Conservation (phyloP, 2,329 filamentous ascomycete genomes). For the Aspergillus bombycis region DNA sequence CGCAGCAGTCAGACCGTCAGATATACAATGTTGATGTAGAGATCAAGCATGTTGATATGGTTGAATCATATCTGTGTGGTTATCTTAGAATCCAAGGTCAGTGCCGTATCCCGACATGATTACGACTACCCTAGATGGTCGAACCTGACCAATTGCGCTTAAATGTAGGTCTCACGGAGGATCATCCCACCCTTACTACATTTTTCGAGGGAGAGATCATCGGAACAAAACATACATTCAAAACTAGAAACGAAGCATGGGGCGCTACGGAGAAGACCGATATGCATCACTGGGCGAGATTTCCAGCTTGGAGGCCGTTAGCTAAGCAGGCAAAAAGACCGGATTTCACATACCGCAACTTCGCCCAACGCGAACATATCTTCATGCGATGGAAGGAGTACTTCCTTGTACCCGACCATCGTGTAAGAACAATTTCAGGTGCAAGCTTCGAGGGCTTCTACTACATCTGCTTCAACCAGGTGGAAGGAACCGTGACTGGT, state of each 20-base stretch:
- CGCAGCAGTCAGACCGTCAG: slow-evolving; percentile 89
- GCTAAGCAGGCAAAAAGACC: slow-evolving; percentile 63
- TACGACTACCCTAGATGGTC: background rate
- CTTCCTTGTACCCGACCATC: slow-evolving; percentile 93
- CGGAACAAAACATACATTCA: slow-evolving; percentile 90
- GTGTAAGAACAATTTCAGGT: slow-evolving; percentile 85
- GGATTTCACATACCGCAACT: slow-evolving; percentile 66
- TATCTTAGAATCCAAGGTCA: slow-evolving; percentile 93
- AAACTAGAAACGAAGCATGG: slow-evolving; percentile 86
- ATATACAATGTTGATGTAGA: slow-evolving; percentile 96
- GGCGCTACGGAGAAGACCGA: slow-evolving; percentile 91
- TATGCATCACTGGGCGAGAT: slow-evolving; percentile 89
- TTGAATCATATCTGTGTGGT: slow-evolving; percentile 90
- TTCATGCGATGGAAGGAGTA: slow-evolving; percentile 99
- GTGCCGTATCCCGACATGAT: slow-evolving; percentile 13
- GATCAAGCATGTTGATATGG: slow-evolving; percentile 93
- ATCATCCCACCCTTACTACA: slow-evolving; percentile 95
- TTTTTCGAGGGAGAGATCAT: slow-evolving; percentile 99
- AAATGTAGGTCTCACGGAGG: slow-evolving; percentile 78
- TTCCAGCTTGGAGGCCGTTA: slow-evolving; percentile 81
- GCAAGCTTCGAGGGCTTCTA: slow-evolving; percentile 99
- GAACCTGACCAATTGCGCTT: slow-evolving; percentile 7
- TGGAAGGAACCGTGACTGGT: slow-evolving; percentile 80
- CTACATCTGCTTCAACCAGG: slow-evolving; percentile 98
- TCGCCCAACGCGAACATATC: slow-evolving; percentile 79